Evolutionary conservation across 768 basidiomycete genomes (phyloP).

Genomic region (Psilocybe cubensis): DNA sequence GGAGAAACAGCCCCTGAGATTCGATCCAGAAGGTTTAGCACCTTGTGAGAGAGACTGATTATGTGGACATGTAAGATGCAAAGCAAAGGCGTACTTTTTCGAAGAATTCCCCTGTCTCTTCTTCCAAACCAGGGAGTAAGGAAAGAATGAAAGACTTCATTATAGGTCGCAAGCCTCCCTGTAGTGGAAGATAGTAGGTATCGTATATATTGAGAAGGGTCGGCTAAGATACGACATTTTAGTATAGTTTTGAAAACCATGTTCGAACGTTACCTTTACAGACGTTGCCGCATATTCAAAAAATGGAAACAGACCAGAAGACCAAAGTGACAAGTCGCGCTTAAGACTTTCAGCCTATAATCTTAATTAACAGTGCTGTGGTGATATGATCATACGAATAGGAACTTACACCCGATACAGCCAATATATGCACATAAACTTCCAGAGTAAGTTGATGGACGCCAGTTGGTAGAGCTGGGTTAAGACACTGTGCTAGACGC

Average conservation of each 20-base stretch:
- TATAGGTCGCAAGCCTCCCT: constrained; percentile 78
- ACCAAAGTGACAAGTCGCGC: constrained; percentile 91
- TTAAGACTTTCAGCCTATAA: constrained; percentile 79
- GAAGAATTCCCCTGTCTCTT: constrained; percentile 97
- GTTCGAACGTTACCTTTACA: constrained; percentile 66
- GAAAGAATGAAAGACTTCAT: constrained; percentile 96
- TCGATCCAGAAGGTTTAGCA: constrained; percentile 77
- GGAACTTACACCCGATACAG: constrained; percentile 83
- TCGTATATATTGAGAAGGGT: constrained; percentile 91
- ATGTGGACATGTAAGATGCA: constrained; percentile 1
- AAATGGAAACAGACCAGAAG: constrained; percentile 95
- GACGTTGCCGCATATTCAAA: constrained; percentile 99
- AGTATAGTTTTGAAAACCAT: background rate
- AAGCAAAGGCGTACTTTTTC: constrained; percentile 61
- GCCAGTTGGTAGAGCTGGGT: constrained; percentile 95
- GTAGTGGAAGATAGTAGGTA: constrained; percentile 87
- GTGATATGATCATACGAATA: constrained; percentile 5
- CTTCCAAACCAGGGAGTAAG: constrained; percentile 92
- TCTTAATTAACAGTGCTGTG: background rate
- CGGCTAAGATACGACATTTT: constrained; percentile 51
- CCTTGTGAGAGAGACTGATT: constrained; percentile 44
- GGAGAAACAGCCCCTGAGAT: constrained; percentile 84
- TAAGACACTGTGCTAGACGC: constrained; percentile 93
- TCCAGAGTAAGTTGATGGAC: constrained; percentile 97
- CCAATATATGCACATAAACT: constrained; percentile 91